Evolutionary conservation across 2,329 filamentous ascomycete species (phyloP), one percentile per base, ranked within the genome.

Genomic region (Aspergillus oerlinghausenensis): DNA sequence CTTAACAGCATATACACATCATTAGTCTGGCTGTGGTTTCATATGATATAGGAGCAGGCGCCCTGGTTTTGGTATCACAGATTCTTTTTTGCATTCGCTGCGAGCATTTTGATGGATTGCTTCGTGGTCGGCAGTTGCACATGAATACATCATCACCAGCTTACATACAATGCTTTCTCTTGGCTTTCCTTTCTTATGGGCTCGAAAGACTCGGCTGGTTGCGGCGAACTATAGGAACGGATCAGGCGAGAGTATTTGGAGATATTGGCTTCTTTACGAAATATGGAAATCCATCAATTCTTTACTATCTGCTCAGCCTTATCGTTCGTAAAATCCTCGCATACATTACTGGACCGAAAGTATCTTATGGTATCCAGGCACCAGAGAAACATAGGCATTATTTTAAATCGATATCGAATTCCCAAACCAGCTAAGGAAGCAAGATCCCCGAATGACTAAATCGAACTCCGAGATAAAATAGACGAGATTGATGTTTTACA

Each of bases 1-100:
- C 32, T 50, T 38, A 52, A 49, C 52, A 61, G 57, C 62, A 65
- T 67, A 65, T 65, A 66, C 45, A 51, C 59, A 57, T 57, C 50
- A 50, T 55, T 57, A 28, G 49, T 52, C 47, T 50, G 38, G 56
- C 55, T 49, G 58, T 63, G 55, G 55, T 63, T 56, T 54, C 52
- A 52, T 61, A 17, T 57, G 55, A 67, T 66, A 65, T 55, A 67
- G 63, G 59, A 63, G 54, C 63, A 55, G 63, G 65, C 62, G 65
- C 62, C 63, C 56, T 49, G 43, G 19, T 58, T 65, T 61, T 63
- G 59, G 58, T 52, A 54, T 60, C 52, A 35, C 60, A 58, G 60
- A 63, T 61, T 63, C 25, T 45, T 55, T 53, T 38, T 59, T 48
- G 49, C 51, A 55, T 58, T 49, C 51, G 19, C 52, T 47, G 29